These are phyloP conservation scores for Hydnum rufescens DNA, from an alignment of 768 basidiomycete genomes.

Conservation along the genomic window DNA sequence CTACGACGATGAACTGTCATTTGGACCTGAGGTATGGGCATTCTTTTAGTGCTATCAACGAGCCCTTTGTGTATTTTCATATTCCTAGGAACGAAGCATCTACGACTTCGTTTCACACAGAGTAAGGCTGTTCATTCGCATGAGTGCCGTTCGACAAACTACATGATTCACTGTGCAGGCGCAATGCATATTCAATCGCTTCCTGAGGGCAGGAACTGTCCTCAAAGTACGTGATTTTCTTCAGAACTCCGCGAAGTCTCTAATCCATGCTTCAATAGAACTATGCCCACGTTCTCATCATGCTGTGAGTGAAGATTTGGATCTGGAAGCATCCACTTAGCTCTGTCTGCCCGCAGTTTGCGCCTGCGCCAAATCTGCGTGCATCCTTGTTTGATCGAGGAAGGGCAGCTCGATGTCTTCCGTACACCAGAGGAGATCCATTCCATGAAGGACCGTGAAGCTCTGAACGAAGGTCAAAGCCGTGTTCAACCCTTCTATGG, in stretches of 20 bases:
- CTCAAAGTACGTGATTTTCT: constrained; percentile 23
- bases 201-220: constrained; percentile 40
- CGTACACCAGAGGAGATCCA: neutral
- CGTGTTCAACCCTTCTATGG: neutral
- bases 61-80: neutral
- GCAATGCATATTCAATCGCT: constrained; percentile 46
- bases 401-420: constrained; percentile 17
- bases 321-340: neutral
- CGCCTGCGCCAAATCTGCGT: constrained; percentile 51
- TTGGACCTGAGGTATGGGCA: constrained; percentile 29
- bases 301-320: constrained; percentile 25
- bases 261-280: constrained; percentile 10
- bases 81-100: neutral
- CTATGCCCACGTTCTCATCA: constrained; percentile 30
- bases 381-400: constrained; percentile 46
- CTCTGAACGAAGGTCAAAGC: neutral
- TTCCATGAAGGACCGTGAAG: neutral
- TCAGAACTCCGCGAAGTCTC: neutral
- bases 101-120: neutral
- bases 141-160: constrained; percentile 6
- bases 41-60: neutral
- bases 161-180: constrained; percentile 11
- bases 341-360: constrained; percentile 15
- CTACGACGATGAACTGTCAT: constrained; percentile 24
- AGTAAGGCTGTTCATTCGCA: too few relatives aligned